Percentiles rank a stretch among this genome's conserved stretches.
phyloP scores from a whole-genome alignment of 1,139 yeast genomes.

The Wickerhamomyces sp. region DNA sequence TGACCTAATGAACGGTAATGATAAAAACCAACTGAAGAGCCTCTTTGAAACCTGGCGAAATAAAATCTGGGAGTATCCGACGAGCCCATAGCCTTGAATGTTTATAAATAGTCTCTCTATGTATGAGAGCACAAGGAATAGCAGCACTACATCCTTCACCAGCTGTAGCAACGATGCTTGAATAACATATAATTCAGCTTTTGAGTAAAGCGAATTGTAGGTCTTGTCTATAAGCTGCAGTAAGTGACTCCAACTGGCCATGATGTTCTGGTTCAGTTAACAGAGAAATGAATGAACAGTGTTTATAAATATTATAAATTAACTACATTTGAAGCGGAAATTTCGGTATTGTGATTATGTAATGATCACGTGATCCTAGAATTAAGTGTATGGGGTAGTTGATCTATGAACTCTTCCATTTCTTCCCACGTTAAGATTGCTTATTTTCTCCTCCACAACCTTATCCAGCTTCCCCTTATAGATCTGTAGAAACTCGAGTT shows the following conservation, averaged over 20 bases:
- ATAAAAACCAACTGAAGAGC: constrained; percentile 35
- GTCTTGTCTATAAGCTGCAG: not conserved
- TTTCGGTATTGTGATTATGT: not conserved
- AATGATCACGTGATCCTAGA: not conserved
- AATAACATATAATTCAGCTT: not conserved
- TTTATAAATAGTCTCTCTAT: not conserved
- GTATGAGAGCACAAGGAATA: not conserved
- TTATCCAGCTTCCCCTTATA: constrained; percentile 13
- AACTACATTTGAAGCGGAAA: too few species aligned
- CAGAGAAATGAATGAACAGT: too few species aligned
- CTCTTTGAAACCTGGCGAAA: constrained; percentile 18
- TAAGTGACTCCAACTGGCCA: too few species aligned
- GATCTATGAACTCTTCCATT: constrained; percentile 25
- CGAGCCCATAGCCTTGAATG: constrained; percentile 5
- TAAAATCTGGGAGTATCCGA: constrained; percentile 8
- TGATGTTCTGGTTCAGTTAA: too few species aligned
- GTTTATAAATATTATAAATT: too few species aligned
- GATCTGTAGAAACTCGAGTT: constrained; percentile 13
- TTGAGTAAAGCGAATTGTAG: not conserved
- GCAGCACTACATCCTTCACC: not conserved
- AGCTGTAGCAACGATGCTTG: not conserved
- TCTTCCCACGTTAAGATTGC: constrained; percentile 21
- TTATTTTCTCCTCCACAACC: constrained; percentile 20
- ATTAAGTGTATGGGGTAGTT: constrained; percentile 18
- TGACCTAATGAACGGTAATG: constrained; percentile 49